These are phyloP conservation scores for Calonectria montana DNA, from an alignment of 2,329 filamentous ascomycete species.

Conservation along the genomic window DNA sequence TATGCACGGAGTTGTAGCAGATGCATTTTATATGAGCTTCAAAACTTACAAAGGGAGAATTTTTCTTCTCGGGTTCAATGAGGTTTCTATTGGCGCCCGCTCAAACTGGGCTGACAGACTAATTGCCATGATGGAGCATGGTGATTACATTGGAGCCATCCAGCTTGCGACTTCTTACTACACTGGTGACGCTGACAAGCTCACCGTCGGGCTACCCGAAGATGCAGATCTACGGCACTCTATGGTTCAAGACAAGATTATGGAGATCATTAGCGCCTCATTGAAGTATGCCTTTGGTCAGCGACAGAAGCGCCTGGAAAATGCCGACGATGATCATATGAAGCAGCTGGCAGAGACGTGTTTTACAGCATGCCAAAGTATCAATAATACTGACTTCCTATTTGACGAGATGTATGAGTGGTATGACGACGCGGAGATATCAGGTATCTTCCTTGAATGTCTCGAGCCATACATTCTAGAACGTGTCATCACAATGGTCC, in stretches of 20 bases:
- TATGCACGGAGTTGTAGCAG: conserved; percentile 95
- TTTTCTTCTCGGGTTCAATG: conserved; percentile 93
- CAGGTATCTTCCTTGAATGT: conserved; percentile 85
- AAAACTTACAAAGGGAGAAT: conserved; percentile 93
- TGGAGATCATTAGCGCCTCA: conserved; percentile 94
- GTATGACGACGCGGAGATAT: conserved; percentile 81
- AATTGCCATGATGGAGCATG: conserved; percentile 93
- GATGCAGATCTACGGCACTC: conserved; percentile 79
- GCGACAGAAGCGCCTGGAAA: conserved; percentile 60
- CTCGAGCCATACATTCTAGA: conserved; percentile 91
- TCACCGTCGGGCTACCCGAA: conserved; percentile 93
- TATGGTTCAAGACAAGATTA: conserved; percentile 87
- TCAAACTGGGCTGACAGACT: conserved; percentile 98
- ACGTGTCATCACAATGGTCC: conserved; percentile 77
- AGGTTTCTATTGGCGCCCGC: conserved; percentile 88
- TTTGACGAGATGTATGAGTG: conserved; percentile 92
- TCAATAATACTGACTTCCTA: conserved; percentile 83
- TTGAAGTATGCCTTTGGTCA: conserved; percentile 88
- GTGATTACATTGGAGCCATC: conserved; percentile 95
- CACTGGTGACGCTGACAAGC: conserved; percentile 88
- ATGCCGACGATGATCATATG: conserved; percentile 69
- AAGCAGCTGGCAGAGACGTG: conserved; percentile 84
- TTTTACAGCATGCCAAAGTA: conserved; percentile 83
- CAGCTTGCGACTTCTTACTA: conserved; percentile 93
- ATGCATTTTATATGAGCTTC: conserved; percentile 98